Base-by-base conservation (phyloP, 371 early-diverging fungal genomes). In the Mortierella sp. region DNA sequence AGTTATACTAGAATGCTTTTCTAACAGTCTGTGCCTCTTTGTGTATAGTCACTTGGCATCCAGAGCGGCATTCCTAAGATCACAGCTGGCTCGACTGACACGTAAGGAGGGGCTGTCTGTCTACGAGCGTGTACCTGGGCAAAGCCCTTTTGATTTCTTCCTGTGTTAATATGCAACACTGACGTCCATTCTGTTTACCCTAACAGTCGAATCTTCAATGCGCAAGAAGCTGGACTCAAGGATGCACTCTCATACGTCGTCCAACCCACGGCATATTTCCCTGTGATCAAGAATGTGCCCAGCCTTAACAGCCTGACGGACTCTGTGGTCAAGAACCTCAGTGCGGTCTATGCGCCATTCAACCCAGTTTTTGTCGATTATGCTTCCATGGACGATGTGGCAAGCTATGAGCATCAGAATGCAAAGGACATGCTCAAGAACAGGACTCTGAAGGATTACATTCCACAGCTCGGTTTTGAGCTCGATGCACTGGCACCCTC, bases 341-440 rank as follows among this genome's bases (percentile, higher is more conserved):
- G 31, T 0, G 11, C 21, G 17, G 28, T 34, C n/a, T 68, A 68
- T 19, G 30, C 27, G 2, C 34, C 48, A 12, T 59, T 63, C 57
- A 75, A 56, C 53, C 75, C 75, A 31, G 56, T 59, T 19, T 60
- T 75, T 56, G 64, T 51, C 32, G 60, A 75, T 47, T 75, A 64
- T 60, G 39, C 51, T 6, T 68, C 69, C 37, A 68, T 75, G 75
- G 75, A 75, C 43, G 64, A 48, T 8, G 64, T 68, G 17, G 75
- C 61, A 2, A 54, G 34, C 6, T 75, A 75, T 23, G 75, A 75
- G 32, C 75, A 69, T 31, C 46, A 60, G 56, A 64, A 68, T 50
- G 69, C 64, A 14, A 63, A 68, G 53, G 64, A 68, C 41, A 75
- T 75, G 75, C 50, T 68, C 26, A 68, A 75, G 37, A 69, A 75